These are phyloP conservation scores for Cucumis sativus DNA, from an alignment of 306 rosid species.

Conservation along the genomic window DNA sequence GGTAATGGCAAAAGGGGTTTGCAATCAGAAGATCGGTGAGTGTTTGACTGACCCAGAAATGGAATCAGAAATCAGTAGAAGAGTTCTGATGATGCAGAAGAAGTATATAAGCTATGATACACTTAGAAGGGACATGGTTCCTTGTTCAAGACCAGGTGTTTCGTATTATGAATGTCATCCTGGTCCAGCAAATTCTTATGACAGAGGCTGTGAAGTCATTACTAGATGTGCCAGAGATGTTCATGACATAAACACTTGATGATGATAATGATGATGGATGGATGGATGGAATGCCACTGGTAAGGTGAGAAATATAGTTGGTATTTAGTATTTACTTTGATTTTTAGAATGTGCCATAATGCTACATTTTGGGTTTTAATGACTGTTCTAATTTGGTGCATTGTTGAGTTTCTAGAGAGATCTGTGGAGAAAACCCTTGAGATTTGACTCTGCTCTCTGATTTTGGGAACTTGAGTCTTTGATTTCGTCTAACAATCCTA, in stretches of 20 bases:
- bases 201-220: constrained; percentile 77
- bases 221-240: constrained; percentile 78
- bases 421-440: neutral
- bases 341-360: neutral
- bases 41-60: constrained; percentile 39
- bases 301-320: neutral
- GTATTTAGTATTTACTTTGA: neutral
- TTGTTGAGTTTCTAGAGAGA: neutral
- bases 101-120: constrained; percentile 83
- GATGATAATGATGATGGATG: neutral
- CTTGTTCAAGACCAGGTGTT: constrained; percentile 71
- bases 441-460: neutral
- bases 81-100: constrained; percentile 61
- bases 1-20: constrained; percentile 34
- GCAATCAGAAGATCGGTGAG: constrained; percentile 44
- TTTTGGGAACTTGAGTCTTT: neutral
- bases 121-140: constrained; percentile 70
- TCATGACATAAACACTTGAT: constrained; percentile 19
- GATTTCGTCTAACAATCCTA: neutral
- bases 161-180: constrained; percentile 79
- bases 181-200: constrained; percentile 53
- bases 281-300: too few species aligned
- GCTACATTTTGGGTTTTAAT: neutral
- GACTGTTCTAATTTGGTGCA: neutral
- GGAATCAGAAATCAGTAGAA: constrained; percentile 60